Evolutionary conservation across 768 basidiomycete species (phyloP), one percentile per base, ranked within the genome.

Genomic region (Boletus rubescentipes): DNA sequence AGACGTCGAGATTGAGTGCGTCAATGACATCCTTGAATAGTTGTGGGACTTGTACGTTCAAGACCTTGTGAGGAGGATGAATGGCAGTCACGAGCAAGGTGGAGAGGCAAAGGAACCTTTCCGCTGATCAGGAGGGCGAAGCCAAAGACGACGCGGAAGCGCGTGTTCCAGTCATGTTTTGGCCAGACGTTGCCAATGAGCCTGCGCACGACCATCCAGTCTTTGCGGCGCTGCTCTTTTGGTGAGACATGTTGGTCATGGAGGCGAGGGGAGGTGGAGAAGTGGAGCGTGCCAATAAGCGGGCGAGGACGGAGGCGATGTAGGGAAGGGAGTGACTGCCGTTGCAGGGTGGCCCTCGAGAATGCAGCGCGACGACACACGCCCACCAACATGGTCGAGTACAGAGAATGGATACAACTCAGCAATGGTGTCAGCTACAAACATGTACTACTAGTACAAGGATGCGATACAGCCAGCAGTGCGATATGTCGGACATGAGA

Each of bases 31-130:
- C 72, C 72, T 98, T 98, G 82, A 99, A 99, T 56, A 98, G 75
- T 60, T 92, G 82, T 1, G 97, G 97, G n/a, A 99, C 95, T 79
- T 98, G 96, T 1, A 99, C 97, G 67, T 98, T 99, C 52, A 98
- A 73, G 40, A 97, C 73, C 93, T 94, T 51, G 40, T 4, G 14
- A 12, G n/a, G 5, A 36, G n/a, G 15, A 23, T 64, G 49, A 57
- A 10, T 21, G 37, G 9, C 16, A 44, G 20, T 42, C 11, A 12
- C 21, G 36, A 12, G 31, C 8, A 10, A 3, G 38, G 7, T 21
- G 40, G 26, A 18, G 31, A 16, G 21, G 46, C 2, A 11, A 54
- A 30, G 79, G 51, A 48, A 94, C 92, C 82, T 99, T 99, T 47
- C 92, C 93, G 15, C 80, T 75, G 41, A 98, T 78, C 40, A 98